Evolutionary conservation across 257 asterid genomes (phyloP), one percentile per base, ranked within the genome.

Genomic region (Perilla frutescens): DNA sequence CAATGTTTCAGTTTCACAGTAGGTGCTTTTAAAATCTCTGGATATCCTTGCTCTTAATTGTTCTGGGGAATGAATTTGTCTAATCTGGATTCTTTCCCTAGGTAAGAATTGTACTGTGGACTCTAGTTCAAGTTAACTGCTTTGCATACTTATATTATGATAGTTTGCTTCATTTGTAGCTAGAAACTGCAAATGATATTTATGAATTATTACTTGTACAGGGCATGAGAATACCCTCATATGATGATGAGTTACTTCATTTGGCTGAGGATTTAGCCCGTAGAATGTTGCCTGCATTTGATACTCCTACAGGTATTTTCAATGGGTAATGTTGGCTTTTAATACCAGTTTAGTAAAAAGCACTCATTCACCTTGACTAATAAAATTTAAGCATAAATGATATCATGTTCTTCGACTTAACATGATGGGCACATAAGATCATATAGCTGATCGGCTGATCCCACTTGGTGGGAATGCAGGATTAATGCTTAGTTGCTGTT

Each of bases 241-340:
- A 95, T 76, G 90, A 90, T 39, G 88, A 86, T 76, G 98, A 92
- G 51, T 87, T 95, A 66, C 97, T 95, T 76, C 81, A 86, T 87
- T 80, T 95, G 86, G 99, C 99, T 8, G 96, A 86, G 81, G 99
- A 95, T 86, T 84, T 95, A 77, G 98, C 82, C 67, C 85, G 91
- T 68, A 90, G 99, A 78, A 84, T 95, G 90, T 82, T 95, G 78
- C 97, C 99, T 78, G 98, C 99, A 45, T 95, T 95, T 82, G 99
- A 95, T 83, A 95, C 99, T 76, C 99, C 99, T 56, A 90, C 99
- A 81, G 98, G 99, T 95, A 84, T 57, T 69, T 34, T 70, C 73
- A 64, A 62, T 62, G 63, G 48, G n/a, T 70, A 61, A 8, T 11
- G 37, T 7, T 74, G 66, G 41, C 67, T 63, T 72, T 64, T 69